These are phyloP conservation scores for Verticillium isaacii DNA, from an alignment of 2,329 filamentous ascomycete species.

Conservation along the genomic window DNA sequence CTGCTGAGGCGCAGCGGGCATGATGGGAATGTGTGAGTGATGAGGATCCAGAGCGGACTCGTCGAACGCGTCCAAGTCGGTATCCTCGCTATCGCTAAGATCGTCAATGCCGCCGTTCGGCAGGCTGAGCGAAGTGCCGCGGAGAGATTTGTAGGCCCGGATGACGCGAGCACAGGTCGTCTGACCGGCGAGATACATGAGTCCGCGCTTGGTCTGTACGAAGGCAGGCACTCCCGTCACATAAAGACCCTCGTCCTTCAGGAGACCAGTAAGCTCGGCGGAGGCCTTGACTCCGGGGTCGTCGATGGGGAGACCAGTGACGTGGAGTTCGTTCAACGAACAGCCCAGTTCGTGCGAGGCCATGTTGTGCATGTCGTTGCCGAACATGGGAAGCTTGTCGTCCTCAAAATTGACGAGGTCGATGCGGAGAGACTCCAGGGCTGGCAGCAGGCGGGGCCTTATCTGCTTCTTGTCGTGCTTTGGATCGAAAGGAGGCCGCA, in stretches of 20 bases:
- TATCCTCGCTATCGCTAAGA: constrained; percentile 8
- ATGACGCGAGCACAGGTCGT: constrained; percentile 39
- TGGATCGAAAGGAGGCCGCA: constrained; percentile 47
- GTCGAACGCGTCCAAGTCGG: constrained; percentile 15
- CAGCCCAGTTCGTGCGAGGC: constrained; percentile 49
- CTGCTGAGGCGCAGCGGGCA: constrained; percentile 36
- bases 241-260: constrained; percentile 49
- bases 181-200: constrained; percentile 34
- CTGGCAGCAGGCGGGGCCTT: constrained; percentile 40
- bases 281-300: constrained; percentile 41
- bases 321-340: constrained; percentile 45
- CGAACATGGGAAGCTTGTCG: constrained; percentile 38
- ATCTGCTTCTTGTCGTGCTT: constrained; percentile 22
- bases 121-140: constrained; percentile 5
- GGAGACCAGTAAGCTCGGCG: constrained; percentile 43
- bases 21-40: constrained; percentile 23
- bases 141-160: constrained; percentile 33
- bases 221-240: constrained; percentile 40
- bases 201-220: constrained; percentile 26
- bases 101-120: constrained; percentile 11
- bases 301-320: constrained; percentile 48
- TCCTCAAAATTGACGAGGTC: constrained; percentile 52
- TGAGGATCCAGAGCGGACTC: constrained; percentile 18
- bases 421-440: constrained; percentile 40
- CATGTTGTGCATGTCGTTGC: constrained; percentile 45